Evolutionary conservation across 1,284 basidiomycete genomes (phyloP).

Genomic region (Tylopilus sp.): DNA sequence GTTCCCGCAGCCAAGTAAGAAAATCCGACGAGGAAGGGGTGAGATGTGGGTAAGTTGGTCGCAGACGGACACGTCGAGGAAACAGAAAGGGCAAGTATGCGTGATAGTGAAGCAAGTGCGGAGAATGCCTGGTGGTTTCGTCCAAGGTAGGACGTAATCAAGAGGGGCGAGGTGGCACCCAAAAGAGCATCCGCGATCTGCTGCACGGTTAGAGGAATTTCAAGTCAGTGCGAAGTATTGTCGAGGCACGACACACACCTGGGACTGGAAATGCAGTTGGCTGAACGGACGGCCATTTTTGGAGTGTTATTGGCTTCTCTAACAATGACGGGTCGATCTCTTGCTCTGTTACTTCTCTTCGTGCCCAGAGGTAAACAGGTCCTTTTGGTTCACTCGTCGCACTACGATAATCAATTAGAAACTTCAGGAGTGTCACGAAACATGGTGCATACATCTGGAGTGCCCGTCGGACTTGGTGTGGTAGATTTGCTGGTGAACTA

Average conservation of each 20-base stretch:
- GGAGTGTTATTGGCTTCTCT: slow-evolving; percentile 43
- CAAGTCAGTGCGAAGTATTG: neutral
- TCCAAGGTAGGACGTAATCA: slow-evolving; percentile 73
- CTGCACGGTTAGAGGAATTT: slow-evolving; percentile 47
- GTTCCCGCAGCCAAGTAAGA: slow-evolving; percentile 57
- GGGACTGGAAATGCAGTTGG: slow-evolving; percentile 58
- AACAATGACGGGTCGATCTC: slow-evolving; percentile 57
- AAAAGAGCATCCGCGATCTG: slow-evolving; percentile 62
- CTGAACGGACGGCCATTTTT: slow-evolving; percentile 63
- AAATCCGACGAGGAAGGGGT: slow-evolving; percentile 64
- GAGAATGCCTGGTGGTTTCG: slow-evolving; percentile 63
- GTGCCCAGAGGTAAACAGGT: slow-evolving; percentile 79
- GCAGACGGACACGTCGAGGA: slow-evolving; percentile 62
- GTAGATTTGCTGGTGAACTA: slow-evolving; percentile 60
- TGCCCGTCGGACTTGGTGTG: slow-evolving; percentile 64
- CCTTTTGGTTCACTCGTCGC: slow-evolving; percentile 75
- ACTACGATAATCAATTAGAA: slow-evolving; percentile 44
- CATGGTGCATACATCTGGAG: slow-evolving; percentile 65
- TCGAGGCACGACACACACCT: slow-evolving; percentile 46
- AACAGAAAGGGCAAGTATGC: slow-evolving; percentile 66
- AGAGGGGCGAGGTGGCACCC: slow-evolving; percentile 64
- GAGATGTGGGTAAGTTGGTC: slow-evolving; percentile 67
- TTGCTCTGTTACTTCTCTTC: slow-evolving; percentile 76
- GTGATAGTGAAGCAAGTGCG: slow-evolving; percentile 61
- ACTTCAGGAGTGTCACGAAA: neutral